phyloP scores from a whole-genome alignment of 2,329 filamentous ascomycete genomes.

The Pleurostoma richardsiae region DNA sequence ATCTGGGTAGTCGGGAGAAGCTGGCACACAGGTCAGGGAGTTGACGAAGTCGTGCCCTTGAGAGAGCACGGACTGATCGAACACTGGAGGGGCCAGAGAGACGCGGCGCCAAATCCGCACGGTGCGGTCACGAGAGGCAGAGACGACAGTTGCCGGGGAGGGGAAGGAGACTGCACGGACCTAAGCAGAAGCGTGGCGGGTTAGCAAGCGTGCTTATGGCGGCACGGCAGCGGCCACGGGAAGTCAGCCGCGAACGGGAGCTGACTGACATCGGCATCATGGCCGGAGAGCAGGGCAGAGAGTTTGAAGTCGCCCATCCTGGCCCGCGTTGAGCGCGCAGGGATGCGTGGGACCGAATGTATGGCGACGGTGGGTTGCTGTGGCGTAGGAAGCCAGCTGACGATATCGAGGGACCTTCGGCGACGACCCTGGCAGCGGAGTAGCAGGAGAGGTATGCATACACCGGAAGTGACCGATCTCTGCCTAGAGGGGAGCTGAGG shows the following conservation, averaged over 20 bases:
- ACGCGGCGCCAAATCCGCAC: constrained; percentile 79
- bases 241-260: constrained; percentile 4
- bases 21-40: constrained; percentile 69
- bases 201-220: too few relatives aligned
- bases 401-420: too few relatives aligned
- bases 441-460: too few relatives aligned
- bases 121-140: constrained; percentile 86
- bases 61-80: constrained; percentile 72
- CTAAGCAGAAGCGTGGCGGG: constrained; percentile 36
- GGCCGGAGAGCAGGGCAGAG: constrained; percentile 81
- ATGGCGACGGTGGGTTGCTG: too few relatives aligned
- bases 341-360: too few relatives aligned
- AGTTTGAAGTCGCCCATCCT: constrained; percentile 83
- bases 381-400: too few relatives aligned
- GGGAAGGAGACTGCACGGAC: constrained; percentile 84
- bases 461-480: too few relatives aligned
- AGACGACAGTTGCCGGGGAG: constrained; percentile 65
- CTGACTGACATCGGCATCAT: constrained; percentile 81
- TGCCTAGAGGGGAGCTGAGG: too few relatives aligned
- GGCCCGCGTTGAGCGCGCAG: neutral
- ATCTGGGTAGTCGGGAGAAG: constrained; percentile 63
- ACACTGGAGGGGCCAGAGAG: constrained; percentile 55
- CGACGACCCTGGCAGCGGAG: too few relatives aligned
- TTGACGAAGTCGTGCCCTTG: constrained; percentile 87
- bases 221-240: constrained; percentile 2